phyloP scores from a whole-genome alignment of 2,329 filamentous ascomycete species.

The Calonectria crousiana region DNA sequence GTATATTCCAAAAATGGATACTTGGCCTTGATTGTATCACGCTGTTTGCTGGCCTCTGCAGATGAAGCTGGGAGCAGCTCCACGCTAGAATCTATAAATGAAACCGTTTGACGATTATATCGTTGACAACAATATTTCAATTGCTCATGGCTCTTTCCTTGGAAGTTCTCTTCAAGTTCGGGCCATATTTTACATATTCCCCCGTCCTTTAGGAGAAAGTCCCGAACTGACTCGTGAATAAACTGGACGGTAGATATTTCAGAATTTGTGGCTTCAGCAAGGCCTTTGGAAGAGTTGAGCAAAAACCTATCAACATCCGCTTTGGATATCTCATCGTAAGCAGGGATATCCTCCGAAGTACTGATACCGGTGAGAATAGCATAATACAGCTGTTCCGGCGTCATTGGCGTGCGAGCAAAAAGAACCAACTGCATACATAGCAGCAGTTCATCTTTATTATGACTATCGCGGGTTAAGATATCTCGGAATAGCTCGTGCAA shows the following conservation, averaged over 20 bases:
- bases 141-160: not conserved
- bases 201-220: not conserved
- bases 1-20: no score
- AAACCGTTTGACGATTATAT: no score
- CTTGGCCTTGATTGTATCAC: no score
- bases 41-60: no score
- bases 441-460: conserved; percentile 54
- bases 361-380: conserved; percentile 16
- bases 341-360: no score
- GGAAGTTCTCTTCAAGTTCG: not conserved
- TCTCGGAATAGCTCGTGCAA: conserved; percentile 63
- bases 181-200: not conserved
- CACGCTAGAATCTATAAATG: no score
- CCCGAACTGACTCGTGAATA: not conserved
- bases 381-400: conserved; percentile 57
- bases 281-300: not conserved
- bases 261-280: not conserved
- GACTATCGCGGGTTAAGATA: conserved; percentile 62
- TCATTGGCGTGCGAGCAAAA: conserved; percentile 59
- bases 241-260: not conserved
- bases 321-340: not conserved
- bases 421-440: conserved; percentile 66
- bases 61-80: no score
- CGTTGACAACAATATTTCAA: not conserved
- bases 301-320: not conserved